Evolutionary conservation across 1,284 basidiomycete species (phyloP), one percentile per base, ranked within the genome.

Genomic region (Bjerkandera adusta): DNA sequence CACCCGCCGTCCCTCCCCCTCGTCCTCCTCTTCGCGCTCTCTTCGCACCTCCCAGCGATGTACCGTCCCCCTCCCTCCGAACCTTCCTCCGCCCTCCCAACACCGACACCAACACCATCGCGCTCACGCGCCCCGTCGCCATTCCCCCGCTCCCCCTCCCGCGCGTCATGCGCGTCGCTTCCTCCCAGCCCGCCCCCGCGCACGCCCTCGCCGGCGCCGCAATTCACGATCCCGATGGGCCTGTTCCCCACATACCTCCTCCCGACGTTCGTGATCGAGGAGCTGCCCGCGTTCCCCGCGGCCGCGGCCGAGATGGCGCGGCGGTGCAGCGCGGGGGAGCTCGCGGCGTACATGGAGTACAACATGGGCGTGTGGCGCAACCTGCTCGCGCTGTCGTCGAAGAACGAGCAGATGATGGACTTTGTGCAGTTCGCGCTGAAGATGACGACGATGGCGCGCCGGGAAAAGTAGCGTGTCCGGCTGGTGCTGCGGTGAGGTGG

Each of bases 301-400:
- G 83, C 85, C 81, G 70, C 79, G 1, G 63, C 69, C 25, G 66
- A 68, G 29, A 67, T 79, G 57, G 66, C 70, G 7, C 61, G 57
- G 10, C 45, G 60, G 24, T 61, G 62, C 41, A 62, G 64, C 15
- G 57, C 64, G 22, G 61, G 61, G 20, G 56, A 63, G 47, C 71
- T 78, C 47, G 60, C 66, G n/a, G 53, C 57, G 25, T 57, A 62
- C 51, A 52, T 57, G 45, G 57, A 55, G 29, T 68, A 67, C 51
- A 76, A 73, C 51, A 69, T 72, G 33, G 77, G 77, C 6, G 56
- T 78, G 32, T 77, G 78, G 76, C 69, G 68, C 50, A 80, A 80
- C 51, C 65, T 72, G 27, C 71, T 81, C 6, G 64, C 68, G 5
- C 59, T 78, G 38, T 75, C 71, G 3, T 63, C 73, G 32, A 60